These are phyloP conservation scores for Heterobasidion irregulare DNA, from an alignment of 1,284 basidiomycete genomes.

Conservation along the genomic window DNA sequence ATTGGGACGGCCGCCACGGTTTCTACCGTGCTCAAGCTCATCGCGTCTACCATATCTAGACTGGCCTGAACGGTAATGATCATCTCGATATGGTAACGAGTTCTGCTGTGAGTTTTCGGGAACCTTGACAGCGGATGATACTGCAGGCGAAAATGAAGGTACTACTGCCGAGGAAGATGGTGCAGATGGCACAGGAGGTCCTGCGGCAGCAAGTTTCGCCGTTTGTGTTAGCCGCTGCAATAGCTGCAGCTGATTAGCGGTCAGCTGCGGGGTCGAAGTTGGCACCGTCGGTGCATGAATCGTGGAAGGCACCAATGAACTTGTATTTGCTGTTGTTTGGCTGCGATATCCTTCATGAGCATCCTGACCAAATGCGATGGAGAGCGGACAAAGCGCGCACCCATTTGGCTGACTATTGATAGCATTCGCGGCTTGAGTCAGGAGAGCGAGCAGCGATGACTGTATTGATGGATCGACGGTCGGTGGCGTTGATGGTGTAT, in stretches of 20 bases:
- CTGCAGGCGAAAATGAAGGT: conserved; percentile 18
- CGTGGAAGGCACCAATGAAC: neutral
- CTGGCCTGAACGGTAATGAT: conserved; percentile 24
- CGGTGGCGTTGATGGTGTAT: conserved; percentile 20
- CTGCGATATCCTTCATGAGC: conserved; percentile 25
- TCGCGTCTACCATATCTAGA: conserved; percentile 36
- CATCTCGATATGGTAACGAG: neutral
- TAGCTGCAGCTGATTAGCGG: conserved; percentile 53
- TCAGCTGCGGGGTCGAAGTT: conserved; percentile 29
- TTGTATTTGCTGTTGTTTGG: conserved; percentile 56
- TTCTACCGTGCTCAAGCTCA: conserved; percentile 40
- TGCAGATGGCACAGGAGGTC: conserved; percentile 20
- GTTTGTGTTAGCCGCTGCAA: conserved; percentile 67
- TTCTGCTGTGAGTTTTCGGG: neutral
- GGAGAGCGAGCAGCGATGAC: conserved; percentile 55
- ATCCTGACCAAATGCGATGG: neutral
- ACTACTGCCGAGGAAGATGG: conserved; percentile 1
- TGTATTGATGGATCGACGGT: conserved; percentile 38
- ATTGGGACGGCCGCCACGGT: conserved; percentile 28
- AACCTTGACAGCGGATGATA: neutral
- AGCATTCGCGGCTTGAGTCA: conserved; percentile 48
- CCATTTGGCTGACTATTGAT: conserved; percentile 12
- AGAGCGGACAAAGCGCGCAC: conserved; percentile 13
- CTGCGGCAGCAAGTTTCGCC: conserved; percentile 32
- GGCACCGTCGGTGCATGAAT: conserved; percentile 6